Base-by-base conservation (phyloP, 306 rosid genomes). In the Lagenaria siceraria region DNA sequence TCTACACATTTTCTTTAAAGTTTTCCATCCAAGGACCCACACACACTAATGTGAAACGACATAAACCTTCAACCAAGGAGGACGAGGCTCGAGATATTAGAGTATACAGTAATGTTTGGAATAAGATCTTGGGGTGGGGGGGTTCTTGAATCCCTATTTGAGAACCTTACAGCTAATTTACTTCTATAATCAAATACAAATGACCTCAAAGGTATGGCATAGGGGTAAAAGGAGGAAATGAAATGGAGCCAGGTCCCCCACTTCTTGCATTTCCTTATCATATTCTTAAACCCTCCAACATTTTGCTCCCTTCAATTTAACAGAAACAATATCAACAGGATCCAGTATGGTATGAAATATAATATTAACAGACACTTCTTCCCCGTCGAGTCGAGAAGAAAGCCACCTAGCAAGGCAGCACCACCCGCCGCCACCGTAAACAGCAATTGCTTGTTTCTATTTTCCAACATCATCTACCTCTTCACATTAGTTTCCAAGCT, bases 401-500 rank as follows among this genome's bases (percentile, higher is more conserved):
- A 65, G 73, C 18, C 51, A 40, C 18, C 17, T 51, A 1, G 49
- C 29, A 5, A 35, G 12, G 7, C 25, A 35, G 25, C 17, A 22
- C 35, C 74, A 1, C 15, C 18, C 54, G 10, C 53, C 0, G 8
- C 74, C 74, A 40, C 48, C 0, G 53, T 68, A 42, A 12, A 68
- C 33, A 9, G 14, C 14, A 21, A 6, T 42, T 6, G 54, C 35
- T 40, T 22, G 29, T 21, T 66, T 66, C 74, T 14, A 65, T 18
- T 19, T 19, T 65, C 73, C 27, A 68, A 4, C 35, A 68, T 40
- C 74, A 12, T 72, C 60, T 75, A 22, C 71, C 11, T 43, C 81
- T 79, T 86, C 84, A 91, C 85, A 82, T 71, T 17, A 87, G 76
- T 84, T 93, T 87, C 97, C 98, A 93, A 3, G 88, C 98, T 91